These are phyloP conservation scores for Ascodesmis nigricans DNA, from an alignment of 495 filamentous ascomycete species.

Conservation along the genomic window DNA sequence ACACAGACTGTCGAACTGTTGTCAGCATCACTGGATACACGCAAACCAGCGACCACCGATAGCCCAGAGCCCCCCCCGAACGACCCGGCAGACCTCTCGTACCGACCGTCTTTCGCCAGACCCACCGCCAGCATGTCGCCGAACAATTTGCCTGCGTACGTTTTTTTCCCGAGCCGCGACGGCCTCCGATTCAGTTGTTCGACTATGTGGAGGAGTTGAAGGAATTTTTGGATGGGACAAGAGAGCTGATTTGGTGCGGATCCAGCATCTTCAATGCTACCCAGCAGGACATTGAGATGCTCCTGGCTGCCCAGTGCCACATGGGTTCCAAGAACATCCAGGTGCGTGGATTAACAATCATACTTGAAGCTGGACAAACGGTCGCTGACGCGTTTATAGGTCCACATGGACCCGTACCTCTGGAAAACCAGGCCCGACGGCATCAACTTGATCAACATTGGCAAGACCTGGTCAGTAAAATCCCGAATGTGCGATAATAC, in stretches of 20 bases:
- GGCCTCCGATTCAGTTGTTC: no score
- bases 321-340: slow-evolving; percentile 97
- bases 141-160: slow-evolving; percentile 7
- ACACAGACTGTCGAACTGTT: no score
- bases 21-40: no score
- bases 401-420: slow-evolving; percentile 98
- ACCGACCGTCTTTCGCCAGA: no score
- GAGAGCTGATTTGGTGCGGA: slow-evolving; percentile 5
- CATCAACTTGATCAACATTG: slow-evolving; percentile 96
- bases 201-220: no score
- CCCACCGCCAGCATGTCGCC: slow-evolving; percentile 5
- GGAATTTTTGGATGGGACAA: no score
- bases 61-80: background rate
- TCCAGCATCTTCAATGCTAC: slow-evolving; percentile 45
- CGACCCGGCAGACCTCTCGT: background rate
- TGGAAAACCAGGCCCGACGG: slow-evolving; percentile 97
- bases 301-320: slow-evolving; percentile 88
- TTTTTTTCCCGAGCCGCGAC: slow-evolving; percentile 1
- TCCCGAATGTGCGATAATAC: slow-evolving; percentile 1
- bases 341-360: slow-evolving; percentile 22
- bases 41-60: no score
- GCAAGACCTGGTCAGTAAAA: slow-evolving; percentile 85
- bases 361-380: slow-evolving; percentile 1
- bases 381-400: slow-evolving; percentile 17
- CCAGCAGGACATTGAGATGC: slow-evolving; percentile 89